Evolutionary conservation across 1,139 yeast species (phyloP), one percentile per base, ranked within the genome.

Genomic region (Nakaseomyces kungkrabaensis): DNA sequence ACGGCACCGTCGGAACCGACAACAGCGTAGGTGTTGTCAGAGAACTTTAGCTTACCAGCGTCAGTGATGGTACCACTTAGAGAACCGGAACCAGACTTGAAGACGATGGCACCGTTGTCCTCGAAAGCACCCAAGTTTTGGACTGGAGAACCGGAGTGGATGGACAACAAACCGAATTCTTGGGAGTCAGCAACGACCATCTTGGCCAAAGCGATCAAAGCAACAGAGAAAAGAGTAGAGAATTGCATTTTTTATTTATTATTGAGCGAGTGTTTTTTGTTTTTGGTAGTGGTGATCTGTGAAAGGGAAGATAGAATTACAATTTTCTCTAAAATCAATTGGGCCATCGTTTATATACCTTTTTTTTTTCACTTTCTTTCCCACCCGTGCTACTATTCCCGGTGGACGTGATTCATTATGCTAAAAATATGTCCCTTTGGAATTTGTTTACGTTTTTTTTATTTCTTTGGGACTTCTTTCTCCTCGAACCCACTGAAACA

Each of bases 131-230:
- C 46, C 37, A 60, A 48, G 54, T 60, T 60, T 53, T 68, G 71
- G 53, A 63, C 57, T 25, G 51, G 52, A 36, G 70, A 58, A 42
- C 68, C 70, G 43, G 71, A 66, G 51, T 62, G 59, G 53, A 68
- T 61, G 40, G 60, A 52, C n/a, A 68, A 34, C 48, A 65, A 50
- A 47, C 64, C 64, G 52, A 69, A 68, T n/a, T 57, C 47, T 44
- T 62, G 63, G 26, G 71, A 66, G 56, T 66, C 70, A 36, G 70
- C 70, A 4, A 37, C 33, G 43, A 43, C 64, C 27, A 57, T 29
- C 29, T 59, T 50, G 48, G 63, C 63, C 43, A 61, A 54, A 29
- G 64, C 54, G 46, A 55, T 36, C 36, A 55, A 45, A 44, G 58
- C 55, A 46, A 54, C 50, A 24, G 54, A 41, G 43, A 54, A 47